phyloP scores from a whole-genome alignment of 1,139 yeast genomes.

The Suhomyces anneliseae region DNA sequence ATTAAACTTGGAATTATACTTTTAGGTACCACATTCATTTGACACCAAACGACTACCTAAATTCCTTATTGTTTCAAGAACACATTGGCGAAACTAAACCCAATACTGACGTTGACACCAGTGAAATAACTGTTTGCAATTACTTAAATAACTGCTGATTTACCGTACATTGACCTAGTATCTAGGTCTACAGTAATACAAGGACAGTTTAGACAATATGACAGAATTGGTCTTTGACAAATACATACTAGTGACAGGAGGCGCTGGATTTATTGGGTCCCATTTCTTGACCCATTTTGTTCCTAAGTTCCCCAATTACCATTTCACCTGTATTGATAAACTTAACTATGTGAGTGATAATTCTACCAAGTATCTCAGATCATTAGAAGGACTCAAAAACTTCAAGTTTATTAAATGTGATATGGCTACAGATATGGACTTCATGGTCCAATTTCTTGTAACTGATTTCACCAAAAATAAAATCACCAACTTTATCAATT shows the following conservation, averaged over 20 bases:
- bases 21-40: too few species aligned
- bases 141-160: too few species aligned
- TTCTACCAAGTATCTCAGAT: constrained; percentile 23
- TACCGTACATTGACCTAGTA: too few species aligned
- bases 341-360: constrained; percentile 35
- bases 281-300: constrained; percentile 47
- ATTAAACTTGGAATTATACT: too few species aligned
- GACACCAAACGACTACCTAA: too few species aligned
- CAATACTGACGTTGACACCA: too few species aligned
- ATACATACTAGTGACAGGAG: constrained; percentile 52
- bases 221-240: neutral
- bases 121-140: too few species aligned
- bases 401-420: constrained; percentile 37
- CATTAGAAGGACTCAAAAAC: constrained; percentile 22
- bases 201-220: neutral
- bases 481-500: constrained; percentile 44
- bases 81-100: too few species aligned
- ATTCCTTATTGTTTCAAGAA: too few species aligned
- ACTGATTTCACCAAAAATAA: constrained; percentile 12
- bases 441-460: constrained; percentile 15
- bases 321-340: constrained; percentile 50
- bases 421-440: constrained; percentile 28
- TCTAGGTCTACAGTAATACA: too few species aligned
- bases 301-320: constrained; percentile 35
- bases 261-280: constrained; percentile 61